Base-by-base conservation (phyloP, 169 alveolate species). In the Cryptosporidium muris region DNA sequence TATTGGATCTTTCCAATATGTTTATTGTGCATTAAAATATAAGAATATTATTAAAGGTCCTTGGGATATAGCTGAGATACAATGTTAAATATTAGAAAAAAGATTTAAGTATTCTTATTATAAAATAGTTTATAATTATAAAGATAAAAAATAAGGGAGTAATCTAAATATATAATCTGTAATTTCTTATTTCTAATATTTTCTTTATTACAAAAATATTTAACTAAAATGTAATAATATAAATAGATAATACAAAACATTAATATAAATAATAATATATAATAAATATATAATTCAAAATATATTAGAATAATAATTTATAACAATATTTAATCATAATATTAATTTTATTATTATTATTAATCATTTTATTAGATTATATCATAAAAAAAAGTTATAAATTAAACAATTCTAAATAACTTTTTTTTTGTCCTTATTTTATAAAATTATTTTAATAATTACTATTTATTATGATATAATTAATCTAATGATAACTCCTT, bases 41-140 rank as follows among this genome's bases (percentile, higher is more conserved):
- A 74, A 74, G 25, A 56, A 58, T 37, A 63, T 74, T 2, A 56
- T 74, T n/a, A 58, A 58, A 47, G 85, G 85, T 14, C 85, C 85
- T 14, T 74, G 85, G 85, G 85, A 74, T 11, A 68, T 74, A 42
- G 85, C 85, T 48, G 60, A 66, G 34, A 74, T 74, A 54, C 54
- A 74, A 58, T 58, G 60, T 37, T 74, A 58, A 49, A 3, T 43
- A 34, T 48, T 56, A 25, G 14, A 25, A 56, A 25, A 25, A 25
- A 37, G 43, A 9, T 62, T 51, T 36, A 8, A 16, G 38, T 3
- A 56, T 14, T 3, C 9, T 34, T 11, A 11, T 34, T 11, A 11
- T 34, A 7, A 3, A 6, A 56, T 25, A 25, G 25, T 25, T 25
- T 25, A 25, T 25, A 25, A 25, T 25, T 25, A 25, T 25, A 25